Evolutionary conservation across 441 rosid species (phyloP).

Genomic region (Corymbia citriodora): DNA sequence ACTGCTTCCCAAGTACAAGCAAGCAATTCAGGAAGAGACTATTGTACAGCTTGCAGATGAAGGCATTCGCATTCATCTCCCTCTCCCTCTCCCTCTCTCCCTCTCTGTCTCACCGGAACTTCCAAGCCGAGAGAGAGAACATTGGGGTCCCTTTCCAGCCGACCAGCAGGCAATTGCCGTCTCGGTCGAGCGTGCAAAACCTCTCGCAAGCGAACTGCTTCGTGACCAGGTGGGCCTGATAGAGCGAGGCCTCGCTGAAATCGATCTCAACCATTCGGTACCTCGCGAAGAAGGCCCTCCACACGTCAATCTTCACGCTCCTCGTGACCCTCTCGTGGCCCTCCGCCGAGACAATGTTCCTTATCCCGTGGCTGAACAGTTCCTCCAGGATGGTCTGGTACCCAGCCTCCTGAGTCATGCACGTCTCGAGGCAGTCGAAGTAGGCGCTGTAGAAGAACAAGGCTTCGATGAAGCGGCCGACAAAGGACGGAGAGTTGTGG

Average conservation of each 20-base stretch:
- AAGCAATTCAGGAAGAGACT: neutral
- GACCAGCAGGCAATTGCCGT: slow-evolving; percentile 28
- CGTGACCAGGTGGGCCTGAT: slow-evolving; percentile 31
- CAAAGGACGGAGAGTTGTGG: slow-evolving; percentile 40
- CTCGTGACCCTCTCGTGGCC: slow-evolving; percentile 26
- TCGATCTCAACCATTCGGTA: slow-evolving; percentile 42
- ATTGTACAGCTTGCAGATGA: neutral
- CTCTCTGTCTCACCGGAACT: slow-evolving; percentile 21
- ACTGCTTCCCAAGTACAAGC: neutral
- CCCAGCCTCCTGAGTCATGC: slow-evolving; percentile 13
- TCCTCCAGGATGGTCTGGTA: slow-evolving; percentile 13
- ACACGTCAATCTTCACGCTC: slow-evolving; percentile 39
- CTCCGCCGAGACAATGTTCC: slow-evolving; percentile 28
- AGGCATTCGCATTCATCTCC: neutral
- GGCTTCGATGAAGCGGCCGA: slow-evolving; percentile 41
- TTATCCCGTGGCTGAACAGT: slow-evolving; percentile 10
- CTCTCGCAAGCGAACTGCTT: slow-evolving; percentile 18
- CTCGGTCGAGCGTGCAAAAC: slow-evolving; percentile 20
- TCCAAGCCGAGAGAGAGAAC: slow-evolving; percentile 48
- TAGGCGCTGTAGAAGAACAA: slow-evolving; percentile 39
- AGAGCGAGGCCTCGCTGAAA: slow-evolving; percentile 32
- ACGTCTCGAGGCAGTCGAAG: slow-evolving; percentile 37
- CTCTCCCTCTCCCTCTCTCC: neutral
- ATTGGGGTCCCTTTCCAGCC: slow-evolving; percentile 57
- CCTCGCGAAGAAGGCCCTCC: slow-evolving; percentile 45